A percentile compares a stretch with the other conserved stretches of the same genome.
phyloP scores from a whole-genome alignment of 805 yeast genomes.

The Zygoascus biomembranicola region DNA sequence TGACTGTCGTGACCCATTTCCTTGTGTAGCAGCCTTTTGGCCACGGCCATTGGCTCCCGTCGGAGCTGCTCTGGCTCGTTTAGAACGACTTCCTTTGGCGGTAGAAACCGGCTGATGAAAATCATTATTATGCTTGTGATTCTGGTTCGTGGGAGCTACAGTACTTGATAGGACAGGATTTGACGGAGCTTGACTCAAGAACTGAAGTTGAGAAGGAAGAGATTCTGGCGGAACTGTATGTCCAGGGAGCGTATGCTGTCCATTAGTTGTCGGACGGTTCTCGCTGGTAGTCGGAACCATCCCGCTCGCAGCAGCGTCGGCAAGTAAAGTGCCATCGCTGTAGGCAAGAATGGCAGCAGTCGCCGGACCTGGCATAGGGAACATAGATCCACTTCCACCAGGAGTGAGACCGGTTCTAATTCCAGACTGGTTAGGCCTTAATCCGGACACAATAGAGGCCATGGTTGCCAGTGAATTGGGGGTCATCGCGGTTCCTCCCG shows the following conservation, averaged over 20 bases:
- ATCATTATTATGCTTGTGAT: too few relatives aligned
- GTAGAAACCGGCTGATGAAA: too few relatives aligned
- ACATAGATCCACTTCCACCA: conserved; percentile 29
- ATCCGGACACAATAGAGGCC: conserved; percentile 1
- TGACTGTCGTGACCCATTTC: too few relatives aligned
- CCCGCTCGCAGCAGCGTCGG: background rate
- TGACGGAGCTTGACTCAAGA: background rate
- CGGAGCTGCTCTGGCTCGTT: background rate
- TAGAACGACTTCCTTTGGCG: background rate
- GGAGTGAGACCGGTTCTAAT: conserved; percentile 37
- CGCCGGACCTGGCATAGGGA: conserved; percentile 30
- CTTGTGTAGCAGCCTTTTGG: too few relatives aligned
- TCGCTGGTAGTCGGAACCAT: background rate
- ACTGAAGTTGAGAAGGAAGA: background rate
- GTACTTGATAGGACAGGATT: background rate
- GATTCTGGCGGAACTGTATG: background rate
- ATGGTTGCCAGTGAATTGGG: conserved; percentile 2
- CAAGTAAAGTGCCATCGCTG: conserved; percentile 1
- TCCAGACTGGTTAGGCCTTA: conserved; percentile 9
- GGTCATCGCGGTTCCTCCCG: conserved; percentile 1
- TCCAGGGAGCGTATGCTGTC: background rate
- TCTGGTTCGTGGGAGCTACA: background rate
- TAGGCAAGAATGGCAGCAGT: conserved; percentile 30
- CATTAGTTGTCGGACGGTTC: background rate
- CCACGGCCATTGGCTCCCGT: background rate